A percentile compares a stretch with the other conserved stretches of the same genome.
Evolutionary conservation across 1,284 basidiomycete genomes (phyloP).

Genomic region (Marasmius tenuissimus): DNA sequence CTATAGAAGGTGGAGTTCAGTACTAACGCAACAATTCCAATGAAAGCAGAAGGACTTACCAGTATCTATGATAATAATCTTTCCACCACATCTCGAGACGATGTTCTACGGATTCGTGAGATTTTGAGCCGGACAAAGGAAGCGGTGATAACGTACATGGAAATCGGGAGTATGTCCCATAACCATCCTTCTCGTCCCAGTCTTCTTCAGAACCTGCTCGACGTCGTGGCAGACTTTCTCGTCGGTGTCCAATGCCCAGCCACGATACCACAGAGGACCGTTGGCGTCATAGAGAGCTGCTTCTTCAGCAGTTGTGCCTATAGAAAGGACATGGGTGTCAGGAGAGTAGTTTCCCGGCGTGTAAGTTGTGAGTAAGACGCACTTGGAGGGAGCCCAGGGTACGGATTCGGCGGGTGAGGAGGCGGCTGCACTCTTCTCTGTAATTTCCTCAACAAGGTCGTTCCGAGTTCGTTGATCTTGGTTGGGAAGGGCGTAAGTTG

Average conservation of each 20-base stretch:
- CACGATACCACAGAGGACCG: conserved; percentile 90
- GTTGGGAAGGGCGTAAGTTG: conserved; percentile 79
- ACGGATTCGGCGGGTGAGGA: conserved; percentile 80
- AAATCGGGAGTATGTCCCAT: conserved; percentile 96
- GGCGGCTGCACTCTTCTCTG: conserved; percentile 62
- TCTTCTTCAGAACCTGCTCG: conserved; percentile 65
- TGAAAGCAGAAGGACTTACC: conserved; percentile 34
- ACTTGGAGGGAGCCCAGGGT: conserved; percentile 72
- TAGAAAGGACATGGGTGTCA: conserved; percentile 31
- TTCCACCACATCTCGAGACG: conserved; percentile 79
- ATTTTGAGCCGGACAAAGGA: neutral
- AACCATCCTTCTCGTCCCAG: conserved; percentile 82
- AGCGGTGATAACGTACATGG: conserved; percentile 41
- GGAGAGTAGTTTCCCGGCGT: too few relatives aligned
- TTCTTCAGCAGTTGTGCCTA: conserved; percentile 66
- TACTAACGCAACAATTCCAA: too few relatives aligned
- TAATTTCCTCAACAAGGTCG: conserved; percentile 64
- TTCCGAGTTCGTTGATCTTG: conserved; percentile 73
- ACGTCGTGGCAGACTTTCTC: conserved; percentile 70
- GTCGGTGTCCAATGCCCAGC: conserved; percentile 79
- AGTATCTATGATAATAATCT: conserved; percentile 90
- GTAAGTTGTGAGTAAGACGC: conserved; percentile 4
- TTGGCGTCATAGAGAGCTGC: conserved; percentile 68
- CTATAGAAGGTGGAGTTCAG: too few relatives aligned
- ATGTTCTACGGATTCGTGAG: conserved; percentile 50